Evolutionary conservation across 139 green algal species (phyloP).

Genomic region (Haematococcus sp.): DNA sequence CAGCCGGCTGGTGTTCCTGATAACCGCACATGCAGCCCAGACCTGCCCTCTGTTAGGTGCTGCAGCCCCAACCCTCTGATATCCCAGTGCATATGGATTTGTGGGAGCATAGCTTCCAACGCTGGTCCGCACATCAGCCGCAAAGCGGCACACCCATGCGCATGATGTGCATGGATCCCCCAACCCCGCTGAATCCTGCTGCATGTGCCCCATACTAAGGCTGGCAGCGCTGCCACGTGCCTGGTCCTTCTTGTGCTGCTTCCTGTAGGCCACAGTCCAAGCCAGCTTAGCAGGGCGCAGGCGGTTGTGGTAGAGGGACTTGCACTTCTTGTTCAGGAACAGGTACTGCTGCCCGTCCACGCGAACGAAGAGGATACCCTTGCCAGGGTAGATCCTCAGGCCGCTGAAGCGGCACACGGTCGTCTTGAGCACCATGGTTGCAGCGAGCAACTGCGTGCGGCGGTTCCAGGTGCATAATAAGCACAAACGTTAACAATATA

Average conservation of each 20-base stretch:
- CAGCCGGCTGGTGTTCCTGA: neutral
- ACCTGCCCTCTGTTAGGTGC: no score
- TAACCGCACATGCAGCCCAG: no score
- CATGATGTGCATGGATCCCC: neutral
- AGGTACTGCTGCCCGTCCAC: slow-evolving; percentile 92
- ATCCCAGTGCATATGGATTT: no score
- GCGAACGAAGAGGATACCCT: slow-evolving; percentile 89
- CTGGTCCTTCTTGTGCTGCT: slow-evolving; percentile 96
- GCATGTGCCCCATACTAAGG: no score
- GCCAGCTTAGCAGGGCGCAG: slow-evolving; percentile 94
- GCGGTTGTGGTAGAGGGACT: slow-evolving; percentile 86
- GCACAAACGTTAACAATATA: no score
- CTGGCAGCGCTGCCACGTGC: slow-evolving; percentile 8
- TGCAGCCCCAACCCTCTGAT: no score
- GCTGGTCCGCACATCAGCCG: neutral
- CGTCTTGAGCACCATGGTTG: slow-evolving; percentile 82
- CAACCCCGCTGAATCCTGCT: neutral
- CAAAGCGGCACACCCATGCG: neutral
- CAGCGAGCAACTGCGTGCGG: slow-evolving; percentile 9
- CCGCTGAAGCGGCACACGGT: slow-evolving; percentile 96
- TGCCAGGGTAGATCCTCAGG: slow-evolving; percentile 95
- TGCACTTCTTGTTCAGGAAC: slow-evolving; percentile 96
- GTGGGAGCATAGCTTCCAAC: no score
- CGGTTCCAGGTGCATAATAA: no score
- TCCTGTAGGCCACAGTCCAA: slow-evolving; percentile 93